These are phyloP conservation scores for Plasmodium berghei DNA, from an alignment of 169 alveolate species.

Conservation along the genomic window DNA sequence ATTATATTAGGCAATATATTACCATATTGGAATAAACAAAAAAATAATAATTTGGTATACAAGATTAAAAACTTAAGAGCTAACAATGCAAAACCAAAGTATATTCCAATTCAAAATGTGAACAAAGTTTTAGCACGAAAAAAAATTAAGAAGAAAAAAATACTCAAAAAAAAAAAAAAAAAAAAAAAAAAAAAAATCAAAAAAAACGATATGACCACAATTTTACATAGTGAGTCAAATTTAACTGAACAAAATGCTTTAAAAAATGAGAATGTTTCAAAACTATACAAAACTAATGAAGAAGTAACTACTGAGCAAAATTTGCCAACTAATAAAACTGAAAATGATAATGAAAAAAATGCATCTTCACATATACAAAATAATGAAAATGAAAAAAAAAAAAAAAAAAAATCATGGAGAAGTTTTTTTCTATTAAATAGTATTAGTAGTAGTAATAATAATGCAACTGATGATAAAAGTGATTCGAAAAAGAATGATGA, in stretches of 20 bases:
- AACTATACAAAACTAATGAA: neutral
- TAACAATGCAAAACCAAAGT: slow-evolving; percentile 27
- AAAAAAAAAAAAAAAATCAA: slow-evolving; percentile 7
- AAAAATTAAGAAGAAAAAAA: slow-evolving; percentile 15
- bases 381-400: neutral
- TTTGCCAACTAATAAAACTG: neutral
- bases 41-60: slow-evolving; percentile 27
- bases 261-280: no score
- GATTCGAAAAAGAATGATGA: neutral
- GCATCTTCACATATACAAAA: neutral
- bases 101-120: slow-evolving; percentile 24
- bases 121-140: slow-evolving; percentile 33
- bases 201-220: neutral
- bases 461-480: neutral
- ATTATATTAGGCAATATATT: slow-evolving; percentile 71
- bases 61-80: slow-evolving; percentile 53
- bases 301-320: slow-evolving; percentile 3
- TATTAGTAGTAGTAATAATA: neutral
- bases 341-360: neutral
- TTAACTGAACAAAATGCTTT: no score
- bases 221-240: no score
- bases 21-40: slow-evolving; percentile 56
- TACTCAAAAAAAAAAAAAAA: slow-evolving; percentile 19
- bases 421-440: neutral
- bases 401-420: no score